Evolutionary conservation across 768 basidiomycete genomes (phyloP).

Genomic region (Hericium erinaceus): DNA sequence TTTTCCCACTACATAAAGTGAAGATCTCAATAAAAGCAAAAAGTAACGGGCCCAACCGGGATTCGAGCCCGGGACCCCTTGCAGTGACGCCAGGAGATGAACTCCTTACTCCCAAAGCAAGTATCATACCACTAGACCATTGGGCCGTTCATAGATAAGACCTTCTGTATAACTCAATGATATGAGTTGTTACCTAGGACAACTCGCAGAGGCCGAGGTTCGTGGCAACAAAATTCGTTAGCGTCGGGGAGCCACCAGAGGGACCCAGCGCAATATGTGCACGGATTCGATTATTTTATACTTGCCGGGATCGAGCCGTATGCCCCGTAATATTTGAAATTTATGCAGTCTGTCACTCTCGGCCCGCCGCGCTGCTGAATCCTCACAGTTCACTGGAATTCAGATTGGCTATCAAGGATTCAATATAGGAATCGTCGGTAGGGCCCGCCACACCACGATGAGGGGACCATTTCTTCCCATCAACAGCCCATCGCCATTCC

Average conservation of each 20-base stretch:
- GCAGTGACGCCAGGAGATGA: neutral
- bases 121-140: slow-evolving; percentile 2
- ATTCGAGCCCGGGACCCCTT: slow-evolving; percentile 31
- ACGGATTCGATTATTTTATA: too few species aligned
- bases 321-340: too few species aligned
- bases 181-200: neutral
- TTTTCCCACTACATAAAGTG: too few species aligned
- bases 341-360: too few species aligned
- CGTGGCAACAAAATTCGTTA: too few species aligned
- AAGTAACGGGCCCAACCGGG: slow-evolving; percentile 26
- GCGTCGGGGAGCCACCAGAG: too few species aligned
- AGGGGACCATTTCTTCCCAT: slow-evolving; percentile 44
- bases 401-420: slow-evolving; percentile 10
- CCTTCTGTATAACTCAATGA: neutral
- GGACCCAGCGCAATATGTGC: too few species aligned
- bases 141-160: neutral
- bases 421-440: slow-evolving; percentile 7
- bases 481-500: slow-evolving; percentile 69
- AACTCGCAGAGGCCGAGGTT: too few species aligned
- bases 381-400: neutral
- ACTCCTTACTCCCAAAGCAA: neutral
- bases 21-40: neutral
- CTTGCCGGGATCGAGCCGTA: too few species aligned
- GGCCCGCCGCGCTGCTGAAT: neutral
- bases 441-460: slow-evolving; percentile 30